Conservation (phyloP, 805 yeast species). For the Zygoascus flipseniorum region DNA sequence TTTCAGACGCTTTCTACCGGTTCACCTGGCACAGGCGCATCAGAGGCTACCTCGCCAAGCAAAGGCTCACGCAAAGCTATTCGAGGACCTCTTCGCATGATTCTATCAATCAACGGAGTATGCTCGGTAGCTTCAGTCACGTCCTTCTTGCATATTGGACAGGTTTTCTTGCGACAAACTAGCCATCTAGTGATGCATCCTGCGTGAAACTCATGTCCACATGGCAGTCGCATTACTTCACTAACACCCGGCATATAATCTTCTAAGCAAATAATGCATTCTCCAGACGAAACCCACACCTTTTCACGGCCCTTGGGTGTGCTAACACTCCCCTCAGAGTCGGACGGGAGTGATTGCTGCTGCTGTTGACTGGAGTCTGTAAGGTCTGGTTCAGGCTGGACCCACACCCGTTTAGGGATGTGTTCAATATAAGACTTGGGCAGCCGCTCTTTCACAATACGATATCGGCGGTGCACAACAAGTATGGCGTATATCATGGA, state of each 20-base stretch:
- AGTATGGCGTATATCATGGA: constrained; percentile 29
- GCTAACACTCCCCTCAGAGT: not conserved
- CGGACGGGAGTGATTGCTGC: not conserved
- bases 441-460: constrained; percentile 29
- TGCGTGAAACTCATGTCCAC: constrained; percentile 54
- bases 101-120: not conserved
- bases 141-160: constrained; percentile 52
- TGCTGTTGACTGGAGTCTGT: not conserved
- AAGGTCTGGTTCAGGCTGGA: not conserved
- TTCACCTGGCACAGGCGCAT: no score
- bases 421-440: constrained; percentile 30
- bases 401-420: constrained; percentile 32
- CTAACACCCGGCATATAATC: constrained; percentile 40
- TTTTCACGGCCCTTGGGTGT: constrained; percentile 20
- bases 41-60: not conserved
- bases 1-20: no score
- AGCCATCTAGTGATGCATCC: constrained; percentile 55
- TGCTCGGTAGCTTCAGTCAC: constrained; percentile 18
- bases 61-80: not conserved
- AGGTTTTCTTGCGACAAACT: constrained; percentile 41
- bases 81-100: not conserved
- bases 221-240: constrained; percentile 44
- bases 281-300: constrained; percentile 37
- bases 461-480: constrained; percentile 28
- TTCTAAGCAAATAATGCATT: constrained; percentile 55